Conservation (phyloP, 805 yeast genomes). For the Ogataea corticis region DNA sequence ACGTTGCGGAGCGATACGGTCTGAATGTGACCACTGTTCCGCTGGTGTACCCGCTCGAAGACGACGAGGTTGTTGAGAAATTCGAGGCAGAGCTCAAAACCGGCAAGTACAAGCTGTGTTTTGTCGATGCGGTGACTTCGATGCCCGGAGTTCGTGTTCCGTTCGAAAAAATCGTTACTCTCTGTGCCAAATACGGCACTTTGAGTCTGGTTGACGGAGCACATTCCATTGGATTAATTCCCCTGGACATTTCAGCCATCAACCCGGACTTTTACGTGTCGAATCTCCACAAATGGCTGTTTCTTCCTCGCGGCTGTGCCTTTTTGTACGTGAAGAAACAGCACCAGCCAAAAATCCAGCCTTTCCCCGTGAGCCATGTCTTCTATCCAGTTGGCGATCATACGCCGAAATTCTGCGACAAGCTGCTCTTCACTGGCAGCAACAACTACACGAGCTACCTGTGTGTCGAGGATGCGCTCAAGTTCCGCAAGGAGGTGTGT, state of each 20-base stretch:
- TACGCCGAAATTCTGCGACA: conserved; percentile 41
- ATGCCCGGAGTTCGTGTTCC: conserved; percentile 67
- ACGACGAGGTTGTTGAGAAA: conserved; percentile 39
- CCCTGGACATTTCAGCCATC: conserved; percentile 40
- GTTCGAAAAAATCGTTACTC: conserved; percentile 44
- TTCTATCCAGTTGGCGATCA: no score
- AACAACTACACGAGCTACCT: conserved; percentile 44
- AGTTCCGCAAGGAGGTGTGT: conserved; percentile 52
- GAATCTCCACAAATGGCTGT: conserved; percentile 73
- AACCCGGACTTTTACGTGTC: conserved; percentile 62
- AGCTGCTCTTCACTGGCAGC: conserved; percentile 55
- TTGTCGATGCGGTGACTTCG: conserved; percentile 61
- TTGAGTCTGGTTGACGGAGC: conserved; percentile 72
- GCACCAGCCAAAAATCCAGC: conserved; percentile 51
- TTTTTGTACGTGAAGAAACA: conserved; percentile 55
- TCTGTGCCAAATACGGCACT: conserved; percentile 48
- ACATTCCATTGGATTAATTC: conserved; percentile 60
- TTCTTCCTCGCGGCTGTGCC: conserved; percentile 57
- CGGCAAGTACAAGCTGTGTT: conserved; percentile 39
- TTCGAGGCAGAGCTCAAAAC: conserved; percentile 34
- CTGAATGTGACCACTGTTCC: conserved; percentile 39
- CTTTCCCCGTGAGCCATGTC: conserved; percentile 57
- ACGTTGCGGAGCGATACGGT: conserved; percentile 36
- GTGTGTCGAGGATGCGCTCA: conserved; percentile 48
- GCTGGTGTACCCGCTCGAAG: conserved; percentile 45